Evolutionary conservation across 805 yeast genomes (phyloP).

Genomic region (Metschnikowia cubensis): DNA sequence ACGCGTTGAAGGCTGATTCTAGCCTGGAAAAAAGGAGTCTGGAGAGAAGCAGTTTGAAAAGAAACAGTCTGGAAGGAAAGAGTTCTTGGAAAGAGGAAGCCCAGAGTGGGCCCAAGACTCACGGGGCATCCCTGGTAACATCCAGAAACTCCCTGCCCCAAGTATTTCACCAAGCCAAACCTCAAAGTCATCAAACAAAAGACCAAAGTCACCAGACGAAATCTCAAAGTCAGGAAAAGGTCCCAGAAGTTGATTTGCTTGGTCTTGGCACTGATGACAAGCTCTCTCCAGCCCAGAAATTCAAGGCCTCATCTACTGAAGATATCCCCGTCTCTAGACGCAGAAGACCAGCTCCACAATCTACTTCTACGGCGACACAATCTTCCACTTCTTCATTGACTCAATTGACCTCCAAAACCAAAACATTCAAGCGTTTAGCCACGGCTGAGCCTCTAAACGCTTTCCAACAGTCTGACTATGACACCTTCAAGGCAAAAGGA

Average conservation of each 20-base stretch:
- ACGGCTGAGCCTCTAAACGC: slow-evolving; percentile 29
- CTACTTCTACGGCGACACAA: neutral
- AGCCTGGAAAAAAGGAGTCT: neutral
- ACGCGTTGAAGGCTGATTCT: neutral
- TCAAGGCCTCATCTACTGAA: slow-evolving; percentile 20
- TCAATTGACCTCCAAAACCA: neutral
- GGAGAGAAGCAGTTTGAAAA: too few relatives aligned
- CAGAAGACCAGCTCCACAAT: slow-evolving; percentile 2
- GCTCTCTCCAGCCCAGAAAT: slow-evolving; percentile 23
- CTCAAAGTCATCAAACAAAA: neutral
- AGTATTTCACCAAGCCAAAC: too few relatives aligned
- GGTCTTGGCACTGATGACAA: slow-evolving; percentile 19
- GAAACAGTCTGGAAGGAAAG: neutral
- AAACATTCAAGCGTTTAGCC: slow-evolving; percentile 6
- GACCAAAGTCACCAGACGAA: neutral
- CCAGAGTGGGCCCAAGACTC: neutral
- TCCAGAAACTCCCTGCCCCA: neutral
- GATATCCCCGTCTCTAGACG: slow-evolving; percentile 26
- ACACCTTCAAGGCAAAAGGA: slow-evolving; percentile 53
- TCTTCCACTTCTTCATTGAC: neutral
- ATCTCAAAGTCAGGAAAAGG: neutral
- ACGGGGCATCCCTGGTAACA: neutral
- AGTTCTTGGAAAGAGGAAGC: neutral
- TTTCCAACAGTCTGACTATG: slow-evolving; percentile 41
- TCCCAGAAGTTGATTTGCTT: slow-evolving; percentile 22